These are phyloP conservation scores for Camelina sativa DNA, from an alignment of 345 rosid genomes.

Conservation along the genomic window DNA sequence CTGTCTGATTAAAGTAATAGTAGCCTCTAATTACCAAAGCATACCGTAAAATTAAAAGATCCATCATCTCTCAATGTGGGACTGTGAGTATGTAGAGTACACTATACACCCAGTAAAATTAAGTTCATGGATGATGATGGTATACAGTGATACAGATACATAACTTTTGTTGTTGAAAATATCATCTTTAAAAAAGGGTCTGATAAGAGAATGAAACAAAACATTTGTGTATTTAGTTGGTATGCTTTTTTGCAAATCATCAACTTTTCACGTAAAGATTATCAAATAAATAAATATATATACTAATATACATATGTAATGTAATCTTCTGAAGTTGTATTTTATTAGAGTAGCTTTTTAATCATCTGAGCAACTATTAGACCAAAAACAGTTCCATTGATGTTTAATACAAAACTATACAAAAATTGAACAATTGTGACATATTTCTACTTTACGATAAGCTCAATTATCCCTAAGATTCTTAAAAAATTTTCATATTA, in stretches of 20 bases:
- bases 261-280: background rate
- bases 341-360: background rate
- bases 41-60: background rate
- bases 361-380: background rate
- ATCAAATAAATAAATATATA: background rate
- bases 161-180: background rate
- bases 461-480: background rate
- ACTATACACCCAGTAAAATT: background rate
- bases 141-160: background rate
- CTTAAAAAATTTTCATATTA: background rate
- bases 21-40: slow-evolving; percentile 22
- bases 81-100: too few relatives aligned
- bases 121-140: background rate
- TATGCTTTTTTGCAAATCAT: background rate
- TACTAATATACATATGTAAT: background rate
- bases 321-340: background rate
- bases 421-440: background rate
- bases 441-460: background rate
- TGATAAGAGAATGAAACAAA: background rate
- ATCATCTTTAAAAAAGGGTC: background rate
- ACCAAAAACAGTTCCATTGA: slow-evolving; percentile 7
- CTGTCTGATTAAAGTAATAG: slow-evolving; percentile 18
- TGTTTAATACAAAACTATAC: background rate
- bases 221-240: background rate
- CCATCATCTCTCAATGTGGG: slow-evolving; percentile 2